Conservation (phyloP, 805 yeast genomes). For the Metschnikowia kunwiensis region DNA sequence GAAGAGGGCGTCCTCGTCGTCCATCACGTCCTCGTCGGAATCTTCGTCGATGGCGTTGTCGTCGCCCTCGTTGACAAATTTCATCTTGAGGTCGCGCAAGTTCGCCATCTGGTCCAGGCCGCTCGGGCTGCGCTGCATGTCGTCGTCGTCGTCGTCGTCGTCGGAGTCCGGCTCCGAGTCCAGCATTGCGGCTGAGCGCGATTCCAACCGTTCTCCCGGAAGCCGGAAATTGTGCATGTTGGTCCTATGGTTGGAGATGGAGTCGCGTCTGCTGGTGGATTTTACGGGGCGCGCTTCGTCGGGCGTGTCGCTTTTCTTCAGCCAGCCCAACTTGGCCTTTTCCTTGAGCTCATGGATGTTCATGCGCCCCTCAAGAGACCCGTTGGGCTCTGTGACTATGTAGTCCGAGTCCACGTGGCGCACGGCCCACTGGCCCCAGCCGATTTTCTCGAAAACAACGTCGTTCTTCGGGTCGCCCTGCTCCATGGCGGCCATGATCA, state of each 20-base stretch:
- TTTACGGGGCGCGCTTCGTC: slow-evolving; percentile 11
- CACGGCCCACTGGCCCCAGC: slow-evolving; percentile 98
- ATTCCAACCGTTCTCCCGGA: slow-evolving; percentile 34
- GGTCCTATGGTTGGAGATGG: slow-evolving; percentile 45
- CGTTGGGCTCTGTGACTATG: slow-evolving; percentile 39
- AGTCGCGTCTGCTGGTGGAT: slow-evolving; percentile 40
- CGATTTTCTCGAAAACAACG: slow-evolving; percentile 84
- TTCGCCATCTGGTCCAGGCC: slow-evolving; percentile 17
- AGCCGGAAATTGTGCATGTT: slow-evolving; percentile 46
- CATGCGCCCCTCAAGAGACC: slow-evolving; percentile 17
- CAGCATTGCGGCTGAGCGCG: slow-evolving; percentile 23
- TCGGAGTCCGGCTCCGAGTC: slow-evolving; percentile 33
- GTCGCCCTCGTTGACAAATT: slow-evolving; percentile 28
- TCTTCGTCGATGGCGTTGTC: slow-evolving; percentile 32
- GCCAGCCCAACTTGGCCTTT: slow-evolving; percentile 41
- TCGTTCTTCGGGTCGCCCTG: slow-evolving; percentile 58
- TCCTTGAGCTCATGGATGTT: slow-evolving; percentile 33
- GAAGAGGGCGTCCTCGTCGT: slow-evolving; percentile 26
- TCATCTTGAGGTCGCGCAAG: slow-evolving; percentile 5
- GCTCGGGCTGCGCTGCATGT: slow-evolving; percentile 21
- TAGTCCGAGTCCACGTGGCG: slow-evolving; percentile 47
- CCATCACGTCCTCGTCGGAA: slow-evolving; percentile 37
- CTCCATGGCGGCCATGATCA: slow-evolving; percentile 87
- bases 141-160: slow-evolving; percentile 27
- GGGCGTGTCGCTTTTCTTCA: slow-evolving; percentile 32